A percentile compares a stretch with the other conserved stretches of the same genome.
Evolutionary conservation across 352 stramenopile genomes (phyloP).

Genomic region (Globisporangium ultimum): DNA sequence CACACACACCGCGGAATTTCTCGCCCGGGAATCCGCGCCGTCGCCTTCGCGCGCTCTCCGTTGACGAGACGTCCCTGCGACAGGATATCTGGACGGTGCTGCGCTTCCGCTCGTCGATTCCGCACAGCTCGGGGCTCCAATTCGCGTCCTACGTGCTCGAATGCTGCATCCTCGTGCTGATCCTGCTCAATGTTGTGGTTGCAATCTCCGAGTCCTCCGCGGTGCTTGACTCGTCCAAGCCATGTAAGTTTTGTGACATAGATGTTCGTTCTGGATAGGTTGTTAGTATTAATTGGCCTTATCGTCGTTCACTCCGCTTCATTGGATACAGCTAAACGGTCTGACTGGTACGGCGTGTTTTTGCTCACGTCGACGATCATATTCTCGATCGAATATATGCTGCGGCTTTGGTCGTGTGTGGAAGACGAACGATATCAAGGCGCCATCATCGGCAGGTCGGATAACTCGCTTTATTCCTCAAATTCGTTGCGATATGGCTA

Average conservation of each 20-base stretch:
- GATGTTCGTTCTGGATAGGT: neutral
- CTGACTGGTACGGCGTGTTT: slow-evolving; percentile 42
- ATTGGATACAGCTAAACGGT: neutral
- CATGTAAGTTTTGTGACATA: slow-evolving; percentile 1
- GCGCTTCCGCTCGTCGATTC: slow-evolving; percentile 46
- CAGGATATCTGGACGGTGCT: slow-evolving; percentile 60
- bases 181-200: slow-evolving; percentile 58
- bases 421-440: slow-evolving; percentile 49
- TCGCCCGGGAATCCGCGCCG: neutral
- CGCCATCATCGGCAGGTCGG: slow-evolving; percentile 34
- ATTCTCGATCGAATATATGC: slow-evolving; percentile 56
- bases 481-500: neutral
- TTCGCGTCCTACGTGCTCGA: slow-evolving; percentile 54
- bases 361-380: slow-evolving; percentile 52
- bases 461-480: neutral
- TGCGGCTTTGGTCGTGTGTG: slow-evolving; percentile 61
- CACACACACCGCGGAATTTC: neutral
- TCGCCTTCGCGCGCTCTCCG: neutral
- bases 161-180: slow-evolving; percentile 46
- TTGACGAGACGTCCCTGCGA: slow-evolving; percentile 20
- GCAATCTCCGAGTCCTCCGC: slow-evolving; percentile 42
- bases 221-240: slow-evolving; percentile 5
- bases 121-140: slow-evolving; percentile 38
- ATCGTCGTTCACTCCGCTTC: no score
- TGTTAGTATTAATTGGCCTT: no score